Percentiles rank a stretch among this genome's conserved stretches.
Evolutionary conservation across 305 asterid genomes (phyloP).

Genomic region (Striga hermonthica): DNA sequence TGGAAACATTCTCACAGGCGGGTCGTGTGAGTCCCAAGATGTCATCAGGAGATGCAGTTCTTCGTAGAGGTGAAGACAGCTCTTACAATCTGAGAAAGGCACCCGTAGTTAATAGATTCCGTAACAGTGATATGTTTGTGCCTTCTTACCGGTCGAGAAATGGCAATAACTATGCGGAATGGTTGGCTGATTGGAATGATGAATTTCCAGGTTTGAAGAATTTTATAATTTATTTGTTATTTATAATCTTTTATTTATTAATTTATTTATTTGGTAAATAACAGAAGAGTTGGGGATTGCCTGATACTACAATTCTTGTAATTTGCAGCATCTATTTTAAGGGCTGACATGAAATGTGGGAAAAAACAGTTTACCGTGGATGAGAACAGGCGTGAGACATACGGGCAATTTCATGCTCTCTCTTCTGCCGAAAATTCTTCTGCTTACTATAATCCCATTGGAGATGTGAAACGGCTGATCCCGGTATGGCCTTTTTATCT

Average conservation of each 20-base stretch:
- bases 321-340: conserved; percentile 68
- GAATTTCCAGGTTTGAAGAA: not conserved
- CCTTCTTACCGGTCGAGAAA: not conserved
- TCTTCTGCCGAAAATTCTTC: conserved; percentile 43
- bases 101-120: not conserved
- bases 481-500: conserved; percentile 44
- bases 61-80: not conserved
- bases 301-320: not conserved
- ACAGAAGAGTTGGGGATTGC: no score
- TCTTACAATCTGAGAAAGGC: conserved; percentile 5
- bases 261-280: no score
- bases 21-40: not conserved
- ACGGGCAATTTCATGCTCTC: conserved; percentile 46
- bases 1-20: not conserved
- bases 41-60: not conserved
- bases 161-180: not conserved
- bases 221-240: no score
- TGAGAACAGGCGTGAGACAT: conserved; percentile 84
- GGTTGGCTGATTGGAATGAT: not conserved
- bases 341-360: conserved; percentile 92
- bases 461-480: conserved; percentile 53
- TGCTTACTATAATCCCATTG: conserved; percentile 39
- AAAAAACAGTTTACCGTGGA: conserved; percentile 71
- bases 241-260: no score
- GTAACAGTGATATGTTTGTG: not conserved